A percentile compares a stretch with the other conserved stretches of the same genome.
These are phyloP conservation scores for Lichenothelia convexa DNA, from an alignment of 495 filamentous ascomycete species.

Conservation along the genomic window DNA sequence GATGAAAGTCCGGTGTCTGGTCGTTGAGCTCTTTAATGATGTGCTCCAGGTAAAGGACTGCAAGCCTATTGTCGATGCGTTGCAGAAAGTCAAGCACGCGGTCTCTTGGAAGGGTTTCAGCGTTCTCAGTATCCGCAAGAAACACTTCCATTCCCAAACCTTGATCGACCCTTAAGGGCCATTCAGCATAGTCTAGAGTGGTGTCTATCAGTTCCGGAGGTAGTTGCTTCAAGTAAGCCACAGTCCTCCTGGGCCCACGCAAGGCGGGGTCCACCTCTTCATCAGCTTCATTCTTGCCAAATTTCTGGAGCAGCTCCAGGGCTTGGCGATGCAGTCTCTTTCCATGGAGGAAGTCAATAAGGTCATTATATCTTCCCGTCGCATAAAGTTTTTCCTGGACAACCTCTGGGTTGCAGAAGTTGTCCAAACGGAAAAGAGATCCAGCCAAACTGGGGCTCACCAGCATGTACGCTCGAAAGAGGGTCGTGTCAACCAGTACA, in stretches of 20 bases:
- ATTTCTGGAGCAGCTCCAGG: constrained; percentile 61
- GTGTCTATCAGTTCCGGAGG: constrained; percentile 76
- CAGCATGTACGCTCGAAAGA: constrained; percentile 89
- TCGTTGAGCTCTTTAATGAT: constrained; percentile 78
- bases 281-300: constrained; percentile 54
- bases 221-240: constrained; percentile 78
- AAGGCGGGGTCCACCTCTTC: constrained; percentile 46
- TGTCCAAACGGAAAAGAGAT: constrained; percentile 84
- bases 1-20: constrained; percentile 68
- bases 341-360: constrained; percentile 92
- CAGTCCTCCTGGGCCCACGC: constrained; percentile 67
- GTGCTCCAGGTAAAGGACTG: constrained; percentile 77
- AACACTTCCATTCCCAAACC: constrained; percentile 90
- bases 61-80: constrained; percentile 46
- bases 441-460: constrained; percentile 67
- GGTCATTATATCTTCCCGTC: constrained; percentile 72
- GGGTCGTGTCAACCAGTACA: constrained; percentile 71
- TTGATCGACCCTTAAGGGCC: constrained; percentile 59
- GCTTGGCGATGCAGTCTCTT: constrained; percentile 86
- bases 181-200: constrained; percentile 77
- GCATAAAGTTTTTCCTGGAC: constrained; percentile 86
- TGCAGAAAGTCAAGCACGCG: constrained; percentile 58
- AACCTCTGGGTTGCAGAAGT: constrained; percentile 91
- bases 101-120: constrained; percentile 67
- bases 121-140: constrained; percentile 82